Base-by-base conservation (phyloP, 2,329 filamentous ascomycete species). In the Calonectria fujianensis region DNA sequence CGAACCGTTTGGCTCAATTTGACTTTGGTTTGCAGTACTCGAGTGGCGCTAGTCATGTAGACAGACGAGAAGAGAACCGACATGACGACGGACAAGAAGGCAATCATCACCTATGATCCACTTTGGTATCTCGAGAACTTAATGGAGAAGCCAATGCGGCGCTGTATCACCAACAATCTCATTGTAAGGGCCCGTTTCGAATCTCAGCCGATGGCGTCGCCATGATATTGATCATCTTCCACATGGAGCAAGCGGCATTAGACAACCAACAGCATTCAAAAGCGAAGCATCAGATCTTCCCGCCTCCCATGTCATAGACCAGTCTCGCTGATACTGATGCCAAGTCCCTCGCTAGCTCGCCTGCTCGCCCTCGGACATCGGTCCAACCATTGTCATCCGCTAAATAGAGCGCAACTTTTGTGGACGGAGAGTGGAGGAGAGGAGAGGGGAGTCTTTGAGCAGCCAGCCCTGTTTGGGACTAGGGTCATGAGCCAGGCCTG, bases 391-490 rank as follows among this genome's bases (percentile, higher is more conserved):
- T 39, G 57, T 41, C 57, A 29, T 63, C 57, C 57, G 16, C 65
- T 63, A 59, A 27, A 35, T 48, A 54, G 45, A 65, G 27, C 35
- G 45, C 27, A 65, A 65, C 39, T 67, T 54, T 48, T 48, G 52
- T 61, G 52, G 52, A 61, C 31, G 48, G 67, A 39, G 37, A 39
- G 37, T 31, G 57, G 57, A 39, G 37, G 57, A 63, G 57, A 63
- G 61, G 45, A 65, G 54, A 64, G 41, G 68, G 57, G 41, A 69
- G n/a, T 59, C 35, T 63, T 8, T 70, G 59, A 63, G 32, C 24
- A 31, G 54, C 72, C 51, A 70, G 72, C 18, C 72, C 45, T 24
- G 39, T 61, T 66, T 18, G n/a, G 65, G 64, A 50, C 24, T 73
- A 63, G 70, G 32, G 35, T 14, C 51, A 24, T 50, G 57, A 37